These are phyloP conservation scores for Perkinsus olseni DNA, from an alignment of 169 alveolate genomes.

Conservation along the genomic window DNA sequence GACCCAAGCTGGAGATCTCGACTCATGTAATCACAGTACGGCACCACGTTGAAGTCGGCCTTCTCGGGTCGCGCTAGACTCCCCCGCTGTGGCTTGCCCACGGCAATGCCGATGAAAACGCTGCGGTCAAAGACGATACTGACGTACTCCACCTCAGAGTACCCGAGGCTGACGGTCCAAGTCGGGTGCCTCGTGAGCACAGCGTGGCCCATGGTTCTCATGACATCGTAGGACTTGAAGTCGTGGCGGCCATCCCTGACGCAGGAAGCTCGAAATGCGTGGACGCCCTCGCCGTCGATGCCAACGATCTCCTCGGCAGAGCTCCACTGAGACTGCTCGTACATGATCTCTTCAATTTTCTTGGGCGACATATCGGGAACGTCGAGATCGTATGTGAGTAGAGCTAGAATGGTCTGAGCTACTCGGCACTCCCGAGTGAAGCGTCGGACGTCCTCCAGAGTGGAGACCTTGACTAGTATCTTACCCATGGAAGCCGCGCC, in stretches of 20 bases:
- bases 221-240: neutral
- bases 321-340: neutral
- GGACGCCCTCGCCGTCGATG: neutral
- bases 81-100: neutral
- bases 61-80: neutral
- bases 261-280: neutral
- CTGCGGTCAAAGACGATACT: neutral
- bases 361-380: neutral
- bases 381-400: neutral
- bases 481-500: neutral
- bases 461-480: neutral
- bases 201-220: neutral
- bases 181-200: neutral
- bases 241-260: neutral
- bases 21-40: neutral
- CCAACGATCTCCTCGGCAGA: neutral
- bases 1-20: neutral
- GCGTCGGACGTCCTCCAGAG: neutral
- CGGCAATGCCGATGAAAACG: neutral
- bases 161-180: neutral
- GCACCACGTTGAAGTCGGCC: neutral
- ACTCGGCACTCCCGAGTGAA: neutral
- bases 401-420: neutral
- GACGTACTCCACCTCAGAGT: neutral
- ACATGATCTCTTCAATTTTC: neutral